Conservation (phyloP, 164 flowering plant genomes). For the Annona squamosa region DNA sequence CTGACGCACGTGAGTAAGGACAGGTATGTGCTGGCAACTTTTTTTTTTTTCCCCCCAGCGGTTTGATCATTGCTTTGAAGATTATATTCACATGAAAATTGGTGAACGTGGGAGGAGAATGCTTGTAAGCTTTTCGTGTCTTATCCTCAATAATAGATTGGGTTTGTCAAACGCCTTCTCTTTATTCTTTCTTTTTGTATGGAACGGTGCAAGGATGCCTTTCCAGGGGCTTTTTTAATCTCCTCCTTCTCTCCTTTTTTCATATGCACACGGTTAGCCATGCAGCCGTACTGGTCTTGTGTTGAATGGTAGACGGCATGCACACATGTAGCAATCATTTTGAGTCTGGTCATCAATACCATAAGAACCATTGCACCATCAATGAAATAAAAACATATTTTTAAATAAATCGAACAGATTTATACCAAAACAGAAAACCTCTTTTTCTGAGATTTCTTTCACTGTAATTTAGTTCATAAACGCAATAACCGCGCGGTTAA, state of each 20-base stretch:
- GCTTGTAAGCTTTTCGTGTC: not conserved
- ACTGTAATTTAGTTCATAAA: too few species aligned
- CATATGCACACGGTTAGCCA: not conserved
- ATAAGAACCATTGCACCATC: not conserved
- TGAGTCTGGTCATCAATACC: not conserved
- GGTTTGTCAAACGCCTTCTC: conserved; percentile 3
- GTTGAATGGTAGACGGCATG: not conserved
- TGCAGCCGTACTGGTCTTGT: not conserved
- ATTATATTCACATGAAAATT: not conserved
- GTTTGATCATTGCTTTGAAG: not conserved
- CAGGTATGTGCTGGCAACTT: not conserved
- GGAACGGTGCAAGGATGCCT: not conserved
- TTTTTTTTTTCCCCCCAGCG: too few species aligned
- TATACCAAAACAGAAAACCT: too few species aligned
- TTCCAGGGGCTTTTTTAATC: not conserved
- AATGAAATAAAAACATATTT: not conserved
- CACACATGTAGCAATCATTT: not conserved
- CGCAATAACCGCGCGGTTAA: too few species aligned
- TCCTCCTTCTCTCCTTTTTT: not conserved
- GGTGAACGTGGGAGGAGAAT: not conserved
- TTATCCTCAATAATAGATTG: conserved; percentile 3
- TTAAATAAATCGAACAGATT: too few species aligned
- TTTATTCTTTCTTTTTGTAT: conserved; percentile 3
- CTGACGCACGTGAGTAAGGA: not conserved
- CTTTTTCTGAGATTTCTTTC: too few species aligned